Evolutionary conservation across 2,329 filamentous ascomycete species (phyloP), one percentile per base, ranked within the genome.

Genomic region (Graphilbum fragrans): DNA sequence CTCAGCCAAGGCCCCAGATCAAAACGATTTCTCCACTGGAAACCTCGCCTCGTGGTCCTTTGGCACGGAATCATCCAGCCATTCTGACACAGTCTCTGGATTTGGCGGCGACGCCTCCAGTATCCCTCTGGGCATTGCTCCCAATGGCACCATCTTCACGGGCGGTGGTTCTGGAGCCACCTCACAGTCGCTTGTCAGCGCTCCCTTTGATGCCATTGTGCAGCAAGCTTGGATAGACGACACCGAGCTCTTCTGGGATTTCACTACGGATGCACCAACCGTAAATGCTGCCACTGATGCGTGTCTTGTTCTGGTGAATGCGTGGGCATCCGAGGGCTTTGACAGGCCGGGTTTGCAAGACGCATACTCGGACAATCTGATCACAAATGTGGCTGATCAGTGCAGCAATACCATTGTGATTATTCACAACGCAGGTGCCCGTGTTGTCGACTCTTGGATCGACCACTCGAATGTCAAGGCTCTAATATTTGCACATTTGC

Each of bases 311-410:
- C 72, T 81, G 48, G 70, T 73, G 49, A 82, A 82, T 53, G 70
- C 66, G 3, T 83, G 80, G 57, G 74, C 80, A 1, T 77, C 80
- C 1, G 86, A 93, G 58, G 80, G 80, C 2, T 80, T 69, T 49
- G 69, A 84, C 46, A 66, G 75, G 41, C 63, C 72, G 1, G 68
- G 66, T 6, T 63, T 86, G 37, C 67, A 69, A 27, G 84, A 90
- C 53, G 79, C 80, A 46, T 74, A 73, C 38, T 77, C 72, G 1
- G 76, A 82, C 47, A 58, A 55, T 0, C 59, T 81, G 0, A 66
- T 82, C 32, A 58, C 56, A 0, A 67, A 70, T 25, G 74, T 82
- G 1, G 77, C 79, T 0, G 57, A 61, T 11, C 62, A 66, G 31
- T 82, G 76, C 55, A 64, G 61, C 49, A 80, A 75, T 45, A 80